These are phyloP conservation scores for Actinomucor elegans DNA, from an alignment of 371 early-diverging fungal genomes.

Conservation along the genomic window DNA sequence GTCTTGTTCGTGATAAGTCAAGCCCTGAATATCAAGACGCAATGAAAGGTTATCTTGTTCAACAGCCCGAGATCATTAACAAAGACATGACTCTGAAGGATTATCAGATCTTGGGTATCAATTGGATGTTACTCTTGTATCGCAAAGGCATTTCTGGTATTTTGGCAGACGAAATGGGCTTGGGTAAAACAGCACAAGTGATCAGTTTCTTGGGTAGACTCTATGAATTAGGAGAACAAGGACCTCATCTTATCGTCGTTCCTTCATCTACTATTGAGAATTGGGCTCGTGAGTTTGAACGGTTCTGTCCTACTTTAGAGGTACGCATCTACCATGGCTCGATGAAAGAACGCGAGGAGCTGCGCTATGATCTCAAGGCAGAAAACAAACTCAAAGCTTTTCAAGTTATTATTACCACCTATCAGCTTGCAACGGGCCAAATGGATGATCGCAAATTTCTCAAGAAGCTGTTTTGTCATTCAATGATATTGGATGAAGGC, in stretches of 20 bases:
- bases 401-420: constrained; percentile 69
- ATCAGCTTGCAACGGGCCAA: constrained; percentile 73
- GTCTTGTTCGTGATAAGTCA: neutral
- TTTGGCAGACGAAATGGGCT: constrained; percentile 95
- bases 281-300: constrained; percentile 86
- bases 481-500: constrained; percentile 94
- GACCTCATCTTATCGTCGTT: constrained; percentile 85
- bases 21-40: constrained; percentile 27
- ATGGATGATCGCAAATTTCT: constrained; percentile 79
- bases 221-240: constrained; percentile 53
- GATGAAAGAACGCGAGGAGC: constrained; percentile 61
- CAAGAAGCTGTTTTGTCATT: constrained; percentile 45
- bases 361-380: constrained; percentile 46
- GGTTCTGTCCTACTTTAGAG: constrained; percentile 69
- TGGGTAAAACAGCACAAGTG: constrained; percentile 98
- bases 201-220: constrained; percentile 83
- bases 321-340: constrained; percentile 76
- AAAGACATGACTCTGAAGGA: constrained; percentile 66
- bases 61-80: constrained; percentile 62
- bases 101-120: constrained; percentile 95
- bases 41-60: constrained; percentile 42
- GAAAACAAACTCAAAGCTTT: constrained; percentile 30
- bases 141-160: constrained; percentile 82
- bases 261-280: constrained; percentile 89
- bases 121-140: constrained; percentile 89